Percentiles rank a stretch among this genome's conserved stretches.
Evolutionary conservation across 1,139 yeast species (phyloP).

Genomic region (Geotrichum australiense): DNA sequence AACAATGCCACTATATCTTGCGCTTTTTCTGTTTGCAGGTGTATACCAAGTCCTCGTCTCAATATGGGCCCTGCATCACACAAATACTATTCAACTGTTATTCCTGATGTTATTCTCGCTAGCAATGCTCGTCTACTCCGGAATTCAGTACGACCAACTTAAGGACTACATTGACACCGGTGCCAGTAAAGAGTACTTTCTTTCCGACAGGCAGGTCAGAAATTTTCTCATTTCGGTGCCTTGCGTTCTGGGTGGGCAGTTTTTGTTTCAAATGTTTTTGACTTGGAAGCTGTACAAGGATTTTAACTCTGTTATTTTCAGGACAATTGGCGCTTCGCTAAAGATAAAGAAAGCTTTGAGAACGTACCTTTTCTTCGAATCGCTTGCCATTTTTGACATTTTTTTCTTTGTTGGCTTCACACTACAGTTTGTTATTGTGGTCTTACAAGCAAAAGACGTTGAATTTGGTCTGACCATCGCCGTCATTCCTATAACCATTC

Average conservation of each 20-base stretch:
- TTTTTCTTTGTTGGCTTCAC: constrained; percentile 50
- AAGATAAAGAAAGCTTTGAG: constrained; percentile 39
- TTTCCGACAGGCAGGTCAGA: constrained; percentile 3
- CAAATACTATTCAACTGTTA: constrained; percentile 39
- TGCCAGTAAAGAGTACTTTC: neutral
- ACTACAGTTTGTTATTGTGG: constrained; percentile 46
- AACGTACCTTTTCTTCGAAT: constrained; percentile 35
- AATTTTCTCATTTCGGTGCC: constrained; percentile 40
- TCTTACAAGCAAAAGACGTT: constrained; percentile 39
- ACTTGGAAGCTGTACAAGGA: constrained; percentile 38
- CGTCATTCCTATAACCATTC: constrained; percentile 44
- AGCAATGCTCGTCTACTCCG: constrained; percentile 46
- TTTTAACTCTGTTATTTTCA: constrained; percentile 46
- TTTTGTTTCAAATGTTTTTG: constrained; percentile 35
- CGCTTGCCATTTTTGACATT: constrained; percentile 42
- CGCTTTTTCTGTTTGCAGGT: constrained; percentile 42
- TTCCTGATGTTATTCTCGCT: constrained; percentile 42
- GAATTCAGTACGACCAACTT: constrained; percentile 45
- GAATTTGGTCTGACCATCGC: constrained; percentile 47
- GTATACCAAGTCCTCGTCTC: constrained; percentile 40
- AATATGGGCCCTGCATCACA: constrained; percentile 39
- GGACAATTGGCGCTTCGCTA: constrained; percentile 47
- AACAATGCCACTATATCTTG: constrained; percentile 36
- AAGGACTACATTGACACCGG: constrained; percentile 28
- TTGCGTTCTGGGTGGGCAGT: constrained; percentile 39